Evolutionary conservation across 2,329 filamentous ascomycete species (phyloP).

Genomic region (Incumbomyces delicatus): DNA sequence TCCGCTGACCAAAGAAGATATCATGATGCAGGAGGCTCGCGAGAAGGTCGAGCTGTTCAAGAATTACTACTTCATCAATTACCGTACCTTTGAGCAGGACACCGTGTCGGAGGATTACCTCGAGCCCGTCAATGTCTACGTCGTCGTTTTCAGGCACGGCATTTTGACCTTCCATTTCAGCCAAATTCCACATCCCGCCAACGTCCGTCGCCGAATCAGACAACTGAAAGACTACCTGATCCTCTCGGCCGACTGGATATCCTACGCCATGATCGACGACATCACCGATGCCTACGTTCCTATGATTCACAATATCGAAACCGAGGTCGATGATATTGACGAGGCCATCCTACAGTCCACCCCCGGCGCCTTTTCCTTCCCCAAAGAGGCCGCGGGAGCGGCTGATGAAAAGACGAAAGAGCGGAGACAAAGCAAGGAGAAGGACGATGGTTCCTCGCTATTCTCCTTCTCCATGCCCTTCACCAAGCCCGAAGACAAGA

Average conservation of each 20-base stretch:
- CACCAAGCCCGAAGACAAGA: slow-evolving; percentile 29
- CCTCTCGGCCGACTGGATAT: slow-evolving; percentile 93
- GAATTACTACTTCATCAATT: slow-evolving; percentile 98
- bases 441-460: slow-evolving; percentile 10
- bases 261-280: slow-evolving; percentile 94
- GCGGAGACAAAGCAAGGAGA: slow-evolving; percentile 28
- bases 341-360: slow-evolving; percentile 63
- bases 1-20: slow-evolving; percentile 88
- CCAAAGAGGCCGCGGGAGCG: slow-evolving; percentile 25
- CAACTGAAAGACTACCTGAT: slow-evolving; percentile 91
- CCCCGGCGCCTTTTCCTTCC: slow-evolving; percentile 53
- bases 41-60: slow-evolving; percentile 97
- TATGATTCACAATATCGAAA: slow-evolving; percentile 83
- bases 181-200: slow-evolving; percentile 90
- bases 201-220: slow-evolving; percentile 84
- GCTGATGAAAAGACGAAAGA: slow-evolving; percentile 27
- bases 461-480: neutral
- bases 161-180: slow-evolving; percentile 91
- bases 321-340: slow-evolving; percentile 95
- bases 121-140: slow-evolving; percentile 94
- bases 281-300: slow-evolving; percentile 95
- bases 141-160: slow-evolving; percentile 91
- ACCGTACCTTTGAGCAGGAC: slow-evolving; percentile 95
- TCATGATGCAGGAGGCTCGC: slow-evolving; percentile 91
- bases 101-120: slow-evolving; percentile 79